Percentiles rank a stretch among this genome's conserved stretches.
Conservation (phyloP, 2,329 filamentous ascomycete species). For the Arthrobotrys iridis region DNA sequence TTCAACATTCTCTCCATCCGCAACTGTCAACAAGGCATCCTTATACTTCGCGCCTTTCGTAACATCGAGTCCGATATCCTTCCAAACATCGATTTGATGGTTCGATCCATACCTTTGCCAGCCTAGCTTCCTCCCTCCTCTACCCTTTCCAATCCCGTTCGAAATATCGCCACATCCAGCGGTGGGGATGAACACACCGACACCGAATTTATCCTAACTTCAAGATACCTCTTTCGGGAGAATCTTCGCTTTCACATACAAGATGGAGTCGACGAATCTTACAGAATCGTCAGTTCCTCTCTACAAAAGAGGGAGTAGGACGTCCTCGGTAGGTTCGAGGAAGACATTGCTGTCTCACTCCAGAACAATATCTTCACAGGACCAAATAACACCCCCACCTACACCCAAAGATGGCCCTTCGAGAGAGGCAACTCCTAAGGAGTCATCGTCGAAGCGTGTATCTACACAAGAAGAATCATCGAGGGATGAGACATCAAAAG, state of each 20-base stretch:
- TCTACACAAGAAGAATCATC: background rate
- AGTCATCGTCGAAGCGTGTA: slow-evolving; percentile 1
- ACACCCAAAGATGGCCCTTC: slow-evolving; percentile 52
- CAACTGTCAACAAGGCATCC: slow-evolving; percentile 7
- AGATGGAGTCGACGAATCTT: slow-evolving; percentile 29
- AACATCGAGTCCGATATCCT: slow-evolving; percentile 15
- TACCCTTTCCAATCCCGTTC: slow-evolving; percentile 12
- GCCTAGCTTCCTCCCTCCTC: slow-evolving; percentile 14
- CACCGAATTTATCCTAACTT: background rate
- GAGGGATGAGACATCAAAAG: slow-evolving; percentile 2
- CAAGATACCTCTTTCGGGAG: slow-evolving; percentile 43
- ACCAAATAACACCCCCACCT: slow-evolving; percentile 51
- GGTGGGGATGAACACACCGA: slow-evolving; percentile 41
- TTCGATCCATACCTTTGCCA: background rate
- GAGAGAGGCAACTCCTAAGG: slow-evolving; percentile 31
- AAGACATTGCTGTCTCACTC: slow-evolving; percentile 50
- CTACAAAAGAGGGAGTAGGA: slow-evolving; percentile 51
- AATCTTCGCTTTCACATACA: slow-evolving; percentile 16
- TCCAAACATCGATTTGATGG: slow-evolving; percentile 24
- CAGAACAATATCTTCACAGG: slow-evolving; percentile 47
- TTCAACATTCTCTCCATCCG: slow-evolving; percentile 6
- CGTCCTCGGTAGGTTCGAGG: slow-evolving; percentile 50
- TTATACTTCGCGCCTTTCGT: background rate
- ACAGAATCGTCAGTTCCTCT: slow-evolving; percentile 31
- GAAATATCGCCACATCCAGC: slow-evolving; percentile 17